phyloP scores from a whole-genome alignment of 176 grass and related monocot species.

The Rhynchospora pubera region DNA sequence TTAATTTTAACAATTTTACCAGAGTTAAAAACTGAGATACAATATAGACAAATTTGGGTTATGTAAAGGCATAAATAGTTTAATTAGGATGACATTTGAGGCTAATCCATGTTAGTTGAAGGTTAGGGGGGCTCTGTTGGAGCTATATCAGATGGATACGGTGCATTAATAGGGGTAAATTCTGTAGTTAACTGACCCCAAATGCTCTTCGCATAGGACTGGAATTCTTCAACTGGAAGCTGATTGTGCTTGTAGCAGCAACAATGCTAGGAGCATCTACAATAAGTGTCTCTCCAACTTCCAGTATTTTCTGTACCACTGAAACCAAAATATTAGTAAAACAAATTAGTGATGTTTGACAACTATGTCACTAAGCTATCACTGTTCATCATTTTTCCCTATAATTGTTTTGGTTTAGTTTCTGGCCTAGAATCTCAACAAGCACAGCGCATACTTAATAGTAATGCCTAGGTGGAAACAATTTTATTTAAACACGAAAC shows the following conservation, averaged over 20 bases:
- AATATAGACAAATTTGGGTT: not conserved
- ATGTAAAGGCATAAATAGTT: not conserved
- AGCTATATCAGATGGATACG: not conserved
- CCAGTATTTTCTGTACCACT: conserved; percentile 97
- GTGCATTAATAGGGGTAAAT: not conserved
- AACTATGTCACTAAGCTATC: not conserved
- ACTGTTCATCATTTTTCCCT: not conserved
- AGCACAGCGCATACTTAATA: no score
- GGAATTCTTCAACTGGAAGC: conserved; percentile 69
- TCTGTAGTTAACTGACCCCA: conserved; percentile 9
- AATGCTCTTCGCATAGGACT: conserved; percentile 61
- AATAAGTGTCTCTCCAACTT: conserved; percentile 49
- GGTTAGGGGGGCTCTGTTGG: not conserved
- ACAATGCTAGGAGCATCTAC: conserved; percentile 76
- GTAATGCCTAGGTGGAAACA: no score
- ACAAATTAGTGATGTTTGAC: conserved; percentile 1
- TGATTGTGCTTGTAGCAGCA: conserved; percentile 68
- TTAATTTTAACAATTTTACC: not conserved
- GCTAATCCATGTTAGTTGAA: not conserved
- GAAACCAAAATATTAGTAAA: conserved; percentile 10
- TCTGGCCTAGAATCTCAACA: not conserved
- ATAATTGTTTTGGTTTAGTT: not conserved
- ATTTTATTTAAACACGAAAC: no score
- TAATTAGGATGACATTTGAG: not conserved
- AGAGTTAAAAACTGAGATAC: not conserved